Evolutionary conservation across 257 asterid species (phyloP), one percentile per base, ranked within the genome.

Genomic region (Solanum rostratum): DNA sequence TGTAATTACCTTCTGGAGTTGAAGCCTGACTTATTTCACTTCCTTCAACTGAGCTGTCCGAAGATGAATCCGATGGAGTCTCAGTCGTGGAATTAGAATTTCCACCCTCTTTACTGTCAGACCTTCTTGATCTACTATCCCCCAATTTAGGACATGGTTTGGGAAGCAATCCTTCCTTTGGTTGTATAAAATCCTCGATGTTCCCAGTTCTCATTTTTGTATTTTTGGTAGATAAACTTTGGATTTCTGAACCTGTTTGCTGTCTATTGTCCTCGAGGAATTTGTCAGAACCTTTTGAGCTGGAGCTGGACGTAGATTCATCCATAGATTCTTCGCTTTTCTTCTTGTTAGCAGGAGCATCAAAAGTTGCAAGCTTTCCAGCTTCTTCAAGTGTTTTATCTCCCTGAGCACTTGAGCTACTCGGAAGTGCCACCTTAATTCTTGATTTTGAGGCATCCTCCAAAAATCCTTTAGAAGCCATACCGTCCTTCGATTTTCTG

Each of bases 1-100:
- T 52, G 49, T 33, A 82, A 87, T 50, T 90, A 94, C 97, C 97
- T 73, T 87, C 90, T 90, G 83, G 82, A 65, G 85, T 80, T 45
- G 92, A 89, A 85, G 84, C 88, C 71, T 82, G 89, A 89, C 94
- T 90, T 87, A 84, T 70, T 73, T 90, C 92, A 88, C 92, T 91
- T 87, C 89, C 97, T 71, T 88, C 93, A 29, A 1, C 87, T 6
- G 97, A 89, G 88, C 86, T 37, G 55, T 85, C 95, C 14, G 95
- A 92, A 52, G 94, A 92, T 81, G 94, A 92, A 88, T 89, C 91
- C 3, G 97, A 91, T 79, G 89, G 92, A 53, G 90, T 83, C 54
- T 55, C 86, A 18, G 92, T 92, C 76, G 88, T 85, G 49, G 90
- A 84, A 87, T 82, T 88, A 46, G 92, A 91, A 88, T 88, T 85